Evolutionary conservation across 441 rosid genomes (phyloP), one percentile per base, ranked within the genome.

Genomic region (Erysimum cheiri): DNA sequence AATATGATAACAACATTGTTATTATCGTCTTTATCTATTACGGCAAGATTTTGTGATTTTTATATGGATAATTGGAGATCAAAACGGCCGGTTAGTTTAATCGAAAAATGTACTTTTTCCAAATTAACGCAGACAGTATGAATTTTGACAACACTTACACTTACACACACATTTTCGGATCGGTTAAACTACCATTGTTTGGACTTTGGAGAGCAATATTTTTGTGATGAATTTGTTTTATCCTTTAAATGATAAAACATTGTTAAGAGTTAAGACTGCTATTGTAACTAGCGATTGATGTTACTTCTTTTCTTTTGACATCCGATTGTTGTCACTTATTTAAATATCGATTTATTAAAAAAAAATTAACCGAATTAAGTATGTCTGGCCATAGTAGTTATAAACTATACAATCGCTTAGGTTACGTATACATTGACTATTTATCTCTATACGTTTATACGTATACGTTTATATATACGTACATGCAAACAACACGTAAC

Each of bases 1-100:
- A 15, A 64, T 63, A 28, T 44, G 33, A 37, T 64, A 47, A 72
- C 71, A 65, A 72, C 59, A 64, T 56, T 64, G 76, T 48, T 36
- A 46, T 24, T 19, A 36, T 55, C 54, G 15, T 53, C 24, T 53
- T 62, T 22, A 22, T 54, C 57, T 33, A 26, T 37, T 54, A 32
- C 57, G 3, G 14, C 29, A 71, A 22, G 0, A 2, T n/a, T 31
- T 31, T 69, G 33, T 70, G 14, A 35, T 14, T 47, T 60, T 39
- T 28, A 14, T 39, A 12, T 11, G 14, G 59, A 12, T 26, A 17
- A 39, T 13, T 6, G 32, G 14, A 49, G 5, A 39, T 41, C 14
- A 28, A 39, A 26, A 58, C 31, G 1, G 35, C n/a, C n/a, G n/a
- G 6, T 58, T 37, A n/a, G 12, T 39, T 13, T 58, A 12, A 13